phyloP scores from a whole-genome alignment of 2,329 filamentous ascomycete species.

The Hirsutella thompsonii region DNA sequence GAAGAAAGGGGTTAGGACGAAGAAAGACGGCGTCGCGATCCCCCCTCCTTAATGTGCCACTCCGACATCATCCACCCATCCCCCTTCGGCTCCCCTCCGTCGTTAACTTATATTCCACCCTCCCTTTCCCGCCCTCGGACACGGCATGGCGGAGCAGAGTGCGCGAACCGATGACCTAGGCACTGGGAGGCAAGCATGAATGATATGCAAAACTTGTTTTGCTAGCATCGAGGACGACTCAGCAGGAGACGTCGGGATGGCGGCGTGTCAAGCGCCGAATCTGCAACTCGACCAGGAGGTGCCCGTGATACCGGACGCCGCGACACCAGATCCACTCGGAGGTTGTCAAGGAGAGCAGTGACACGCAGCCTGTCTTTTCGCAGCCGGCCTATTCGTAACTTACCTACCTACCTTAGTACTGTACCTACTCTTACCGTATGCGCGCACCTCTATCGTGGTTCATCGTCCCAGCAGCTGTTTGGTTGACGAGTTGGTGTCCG shows the following conservation, averaged over 20 bases:
- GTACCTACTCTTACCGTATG: too few relatives aligned
- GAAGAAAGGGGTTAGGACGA: conserved; percentile 1
- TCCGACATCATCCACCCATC: not conserved
- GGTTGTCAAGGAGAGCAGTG: too few relatives aligned
- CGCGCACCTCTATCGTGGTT: too few relatives aligned
- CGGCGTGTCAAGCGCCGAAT: not conserved
- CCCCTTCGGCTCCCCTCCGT: not conserved
- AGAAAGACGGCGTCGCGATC: conserved; percentile 1
- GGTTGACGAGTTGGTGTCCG: too few relatives aligned
- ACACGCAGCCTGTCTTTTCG: too few relatives aligned
- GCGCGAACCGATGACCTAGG: not conserved
- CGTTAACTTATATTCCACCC: not conserved
- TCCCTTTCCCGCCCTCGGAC: not conserved
- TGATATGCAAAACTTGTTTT: too few relatives aligned
- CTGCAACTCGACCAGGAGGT: not conserved
- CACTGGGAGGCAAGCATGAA: not conserved
- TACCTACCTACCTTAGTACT: too few relatives aligned
- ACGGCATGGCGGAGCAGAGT: conserved; percentile 1
- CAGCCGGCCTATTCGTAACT: too few relatives aligned
- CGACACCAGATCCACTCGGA: not conserved
- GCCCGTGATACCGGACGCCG: not conserved
- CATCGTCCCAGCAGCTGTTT: too few relatives aligned
- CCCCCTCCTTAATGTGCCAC: not conserved
- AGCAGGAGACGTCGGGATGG: too few relatives aligned
- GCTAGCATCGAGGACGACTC: too few relatives aligned